A percentile compares a stretch with the other conserved stretches of the same genome.
These are phyloP conservation scores for Aspergillus uvarum DNA, from an alignment of 2,329 filamentous ascomycete species.

Conservation along the genomic window DNA sequence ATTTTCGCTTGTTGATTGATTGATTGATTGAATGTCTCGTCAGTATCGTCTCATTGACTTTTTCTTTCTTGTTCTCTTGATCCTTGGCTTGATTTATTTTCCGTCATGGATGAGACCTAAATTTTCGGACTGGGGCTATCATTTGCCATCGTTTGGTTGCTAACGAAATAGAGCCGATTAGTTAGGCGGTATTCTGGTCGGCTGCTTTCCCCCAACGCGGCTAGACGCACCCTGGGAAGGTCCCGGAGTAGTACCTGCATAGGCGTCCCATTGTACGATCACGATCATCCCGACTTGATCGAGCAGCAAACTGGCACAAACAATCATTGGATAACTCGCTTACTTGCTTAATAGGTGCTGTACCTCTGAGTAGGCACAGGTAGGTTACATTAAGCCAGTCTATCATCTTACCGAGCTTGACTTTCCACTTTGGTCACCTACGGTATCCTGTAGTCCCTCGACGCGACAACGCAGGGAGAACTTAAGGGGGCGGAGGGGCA, in stretches of 20 bases:
- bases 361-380: not conserved
- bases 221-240: slow-evolving; percentile 2
- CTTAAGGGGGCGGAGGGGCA: not conserved
- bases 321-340: not conserved
- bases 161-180: slow-evolving; percentile 5
- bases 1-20: not conserved
- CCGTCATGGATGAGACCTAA: slow-evolving; percentile 1
- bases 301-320: not conserved
- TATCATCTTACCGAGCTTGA: not conserved
- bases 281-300: slow-evolving; percentile 4
- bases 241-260: slow-evolving; percentile 6
- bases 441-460: not conserved
- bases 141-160: slow-evolving; percentile 6
- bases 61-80: not conserved
- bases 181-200: not conserved
- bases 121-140: slow-evolving; percentile 10
- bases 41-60: not conserved
- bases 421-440: no score
- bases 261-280: slow-evolving; percentile 7
- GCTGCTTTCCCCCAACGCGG: slow-evolving; percentile 3
- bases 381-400: not conserved
- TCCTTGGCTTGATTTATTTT: not conserved
- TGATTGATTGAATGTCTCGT: not conserved
- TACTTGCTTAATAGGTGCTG: not conserved
- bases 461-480: not conserved